A percentile compares a stretch with the other conserved stretches of the same genome.
phyloP scores from a whole-genome alignment of 495 filamentous ascomycete genomes.

The Penicillium coffeae region DNA sequence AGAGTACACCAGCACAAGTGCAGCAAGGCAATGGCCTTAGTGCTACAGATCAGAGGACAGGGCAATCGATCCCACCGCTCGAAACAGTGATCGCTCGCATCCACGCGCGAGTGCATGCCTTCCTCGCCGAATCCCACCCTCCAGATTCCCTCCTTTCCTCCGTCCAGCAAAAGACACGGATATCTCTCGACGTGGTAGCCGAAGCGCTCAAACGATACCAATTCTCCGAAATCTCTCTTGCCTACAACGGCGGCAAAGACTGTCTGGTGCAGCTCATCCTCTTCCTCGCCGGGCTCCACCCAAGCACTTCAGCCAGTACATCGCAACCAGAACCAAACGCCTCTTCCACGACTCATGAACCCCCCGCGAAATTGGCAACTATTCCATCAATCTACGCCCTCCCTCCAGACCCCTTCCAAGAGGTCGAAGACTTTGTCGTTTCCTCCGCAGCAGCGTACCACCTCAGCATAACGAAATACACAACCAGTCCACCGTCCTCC shows the following conservation, averaged over 20 bases:
- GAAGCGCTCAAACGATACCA: conserved; percentile 68
- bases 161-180: conserved; percentile 69
- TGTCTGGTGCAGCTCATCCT: conserved; percentile 91
- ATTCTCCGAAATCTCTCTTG: conserved; percentile 76
- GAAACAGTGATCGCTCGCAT: conserved; percentile 55
- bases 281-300: conserved; percentile 67
- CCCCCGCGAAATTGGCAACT: not conserved
- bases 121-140: conserved; percentile 59
- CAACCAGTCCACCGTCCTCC: conserved; percentile 48
- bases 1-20: conserved; percentile 8
- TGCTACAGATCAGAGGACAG: not conserved
- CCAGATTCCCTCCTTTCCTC: conserved; percentile 52
- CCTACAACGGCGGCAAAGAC: conserved; percentile 98
- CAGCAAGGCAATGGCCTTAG: conserved; percentile 4
- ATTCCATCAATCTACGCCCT: conserved; percentile 88
- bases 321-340: not conserved
- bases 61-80: conserved; percentile 23
- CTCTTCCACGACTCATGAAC: conserved; percentile 4
- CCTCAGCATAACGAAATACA: conserved; percentile 72
- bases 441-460: conserved; percentile 61
- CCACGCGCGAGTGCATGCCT: conserved; percentile 60
- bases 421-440: conserved; percentile 81
- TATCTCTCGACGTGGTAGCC: conserved; percentile 65
- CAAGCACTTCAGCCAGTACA: conserved; percentile 9
- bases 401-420: conserved; percentile 71